These are phyloP conservation scores for Didymosphaeria variabile DNA, from an alignment of 2,329 filamentous ascomycete species.

Conservation along the genomic window DNA sequence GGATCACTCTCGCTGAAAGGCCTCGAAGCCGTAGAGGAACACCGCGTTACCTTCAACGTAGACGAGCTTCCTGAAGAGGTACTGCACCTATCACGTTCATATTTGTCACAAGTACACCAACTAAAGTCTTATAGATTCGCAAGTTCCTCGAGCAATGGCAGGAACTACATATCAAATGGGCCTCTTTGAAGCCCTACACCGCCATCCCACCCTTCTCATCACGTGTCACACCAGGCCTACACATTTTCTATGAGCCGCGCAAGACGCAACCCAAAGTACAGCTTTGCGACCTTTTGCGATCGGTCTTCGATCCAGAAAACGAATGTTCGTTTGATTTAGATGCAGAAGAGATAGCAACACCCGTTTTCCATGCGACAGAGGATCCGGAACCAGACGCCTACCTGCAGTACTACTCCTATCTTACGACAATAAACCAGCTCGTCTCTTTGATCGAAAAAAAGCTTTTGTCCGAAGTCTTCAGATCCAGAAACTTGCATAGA, in stretches of 20 bases:
- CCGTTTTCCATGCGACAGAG: conserved; percentile 63
- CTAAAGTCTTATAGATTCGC: conserved; percentile 60
- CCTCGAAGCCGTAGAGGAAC: conserved; percentile 76
- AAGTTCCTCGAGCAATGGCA: conserved; percentile 69
- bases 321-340: conserved; percentile 63
- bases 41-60: conserved; percentile 76
- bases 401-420: conserved; percentile 74
- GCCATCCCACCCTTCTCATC: conserved; percentile 76
- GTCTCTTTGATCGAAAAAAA: conserved; percentile 61
- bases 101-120: conserved; percentile 4
- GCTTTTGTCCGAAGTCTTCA: conserved; percentile 61
- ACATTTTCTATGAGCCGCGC: conserved; percentile 77
- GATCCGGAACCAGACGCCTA: conserved; percentile 70
- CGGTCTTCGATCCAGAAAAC: conserved; percentile 63
- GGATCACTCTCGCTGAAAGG: conserved; percentile 65
- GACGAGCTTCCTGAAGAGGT: conserved; percentile 77
- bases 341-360: conserved; percentile 69
- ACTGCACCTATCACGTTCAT: neutral
- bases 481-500: conserved; percentile 56
- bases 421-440: conserved; percentile 67
- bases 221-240: conserved; percentile 79
- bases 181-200: conserved; percentile 65
- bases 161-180: conserved; percentile 83
- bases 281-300: conserved; percentile 68
- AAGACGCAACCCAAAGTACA: conserved; percentile 41